Base-by-base conservation (phyloP, 345 rosid species). In the Ricinus communis region DNA sequence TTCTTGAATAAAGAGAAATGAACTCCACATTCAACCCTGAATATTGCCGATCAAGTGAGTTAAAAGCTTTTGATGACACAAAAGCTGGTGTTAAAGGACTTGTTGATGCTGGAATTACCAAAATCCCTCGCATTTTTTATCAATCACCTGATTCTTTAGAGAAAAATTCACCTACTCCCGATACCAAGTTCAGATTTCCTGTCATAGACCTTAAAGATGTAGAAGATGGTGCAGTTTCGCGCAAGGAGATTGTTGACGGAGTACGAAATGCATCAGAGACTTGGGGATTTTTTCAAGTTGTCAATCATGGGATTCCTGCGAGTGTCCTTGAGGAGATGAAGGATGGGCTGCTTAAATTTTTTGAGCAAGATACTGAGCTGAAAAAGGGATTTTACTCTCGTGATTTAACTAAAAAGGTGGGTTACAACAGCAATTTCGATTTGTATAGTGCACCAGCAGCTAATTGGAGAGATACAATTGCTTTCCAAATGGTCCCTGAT, bases 271-370 rank as follows among this genome's bases (percentile, higher is more conserved):
- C 87, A 5, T 76, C 83, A 41, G 76, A 74, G 76, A 79, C 66
- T 8, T 84, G 86, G 85, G 90, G 90, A 0, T 82, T 82, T 53
- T 86, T 86, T 31, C 78, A 71, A 72, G 82, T 79, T 18, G n/a
- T 81, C 19, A 84, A 84, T 60, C 87, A 84, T 56, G 85, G 82
- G 24, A 77, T 86, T 62, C 67, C 81, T 7, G 21, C 0, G 1
- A 68, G 21, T 9, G 22, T 81, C 11, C 16, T 84, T 63, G 79
- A 71, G 28, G 74, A 65, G 40, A 79, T 77, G 71, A 22, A 76
- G 5, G 75, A 73, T 11, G 87, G 86, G 0, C 18, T 71, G 11
- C 47, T 3, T 12, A 49, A 52, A 18, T 74, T 74, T 60, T 27
- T 55, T n/a, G 77, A 74, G 71, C 54, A 66, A 30, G 31, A 49